Conservation (phyloP, 371 early-diverging fungal genomes). For the Saksenaea vasiformis region DNA sequence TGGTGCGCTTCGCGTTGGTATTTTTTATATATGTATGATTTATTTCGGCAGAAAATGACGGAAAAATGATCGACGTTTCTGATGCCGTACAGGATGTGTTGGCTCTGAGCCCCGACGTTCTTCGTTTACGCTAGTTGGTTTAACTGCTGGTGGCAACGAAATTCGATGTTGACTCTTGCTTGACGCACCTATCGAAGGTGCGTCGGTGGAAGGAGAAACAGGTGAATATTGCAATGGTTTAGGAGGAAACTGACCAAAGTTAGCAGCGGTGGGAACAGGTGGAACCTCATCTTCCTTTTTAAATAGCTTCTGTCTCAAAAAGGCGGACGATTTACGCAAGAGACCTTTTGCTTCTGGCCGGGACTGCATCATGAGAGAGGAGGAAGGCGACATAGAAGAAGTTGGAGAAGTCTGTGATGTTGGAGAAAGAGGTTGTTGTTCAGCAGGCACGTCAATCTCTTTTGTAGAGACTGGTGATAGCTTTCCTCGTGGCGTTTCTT, state of each 20-base stretch:
- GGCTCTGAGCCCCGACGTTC: background rate
- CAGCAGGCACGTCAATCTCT: background rate
- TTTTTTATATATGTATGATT: background rate
- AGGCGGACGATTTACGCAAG: slow-evolving; percentile 9
- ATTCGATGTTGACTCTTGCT: background rate
- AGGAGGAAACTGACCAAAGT: slow-evolving; percentile 8
- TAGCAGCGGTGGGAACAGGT: slow-evolving; percentile 1
- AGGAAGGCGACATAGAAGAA: background rate
- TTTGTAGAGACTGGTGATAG: background rate
- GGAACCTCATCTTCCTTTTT: slow-evolving; percentile 1
- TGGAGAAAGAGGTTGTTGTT: background rate
- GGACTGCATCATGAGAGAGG: background rate
- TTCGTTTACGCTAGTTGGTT: background rate
- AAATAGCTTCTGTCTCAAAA: slow-evolving; percentile 4
- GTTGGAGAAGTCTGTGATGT: background rate
- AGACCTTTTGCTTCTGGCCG: background rate
- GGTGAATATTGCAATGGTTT: slow-evolving; percentile 13
- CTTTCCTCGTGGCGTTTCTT: background rate
- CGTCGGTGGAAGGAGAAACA: background rate
- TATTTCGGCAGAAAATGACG: background rate
- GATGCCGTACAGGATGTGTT: background rate
- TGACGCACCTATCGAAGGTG: background rate
- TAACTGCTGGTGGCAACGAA: background rate
- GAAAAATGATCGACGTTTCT: background rate
- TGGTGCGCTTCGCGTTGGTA: background rate